Percentiles rank a stretch among this genome's conserved stretches.
These are phyloP conservation scores for Podila epigama DNA, from an alignment of 192 early-diverging fungal species.

Conservation along the genomic window DNA sequence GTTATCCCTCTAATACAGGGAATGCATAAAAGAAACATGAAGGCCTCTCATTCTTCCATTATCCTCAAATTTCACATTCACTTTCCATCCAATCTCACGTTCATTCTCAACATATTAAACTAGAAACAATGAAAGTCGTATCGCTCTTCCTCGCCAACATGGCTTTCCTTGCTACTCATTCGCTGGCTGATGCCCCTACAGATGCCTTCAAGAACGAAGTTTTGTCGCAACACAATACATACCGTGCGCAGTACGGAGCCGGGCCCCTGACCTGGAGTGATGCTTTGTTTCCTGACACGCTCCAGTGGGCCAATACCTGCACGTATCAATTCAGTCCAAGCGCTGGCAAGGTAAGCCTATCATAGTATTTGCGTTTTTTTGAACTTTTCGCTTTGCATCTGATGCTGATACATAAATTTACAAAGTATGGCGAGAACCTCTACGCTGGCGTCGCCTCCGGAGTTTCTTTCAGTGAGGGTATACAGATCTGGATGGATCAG, in stretches of 20 bases:
- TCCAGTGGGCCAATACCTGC: background rate
- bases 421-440: conserved; percentile 12
- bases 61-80: too few species aligned
- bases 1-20: too few species aligned
- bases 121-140: too few species aligned
- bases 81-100: too few species aligned
- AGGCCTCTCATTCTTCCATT: too few species aligned
- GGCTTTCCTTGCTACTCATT: conserved; percentile 9
- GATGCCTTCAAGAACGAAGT: conserved; percentile 3
- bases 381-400: background rate
- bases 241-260: conserved; percentile 7
- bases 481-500: conserved; percentile 5
- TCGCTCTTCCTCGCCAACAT: conserved; percentile 5
- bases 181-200: background rate
- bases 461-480: background rate
- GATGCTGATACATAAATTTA: background rate
- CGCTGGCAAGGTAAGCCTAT: background rate
- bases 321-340: background rate
- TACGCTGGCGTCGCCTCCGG: background rate
- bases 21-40: too few species aligned
- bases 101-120: too few species aligned
- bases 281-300: conserved; percentile 1
- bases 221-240: background rate
- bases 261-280: conserved; percentile 3
- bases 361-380: background rate